Percentiles rank a stretch among this genome's conserved stretches.
Conservation (phyloP, 2,329 filamentous ascomycete genomes). For the Fusarium duplospermum region DNA sequence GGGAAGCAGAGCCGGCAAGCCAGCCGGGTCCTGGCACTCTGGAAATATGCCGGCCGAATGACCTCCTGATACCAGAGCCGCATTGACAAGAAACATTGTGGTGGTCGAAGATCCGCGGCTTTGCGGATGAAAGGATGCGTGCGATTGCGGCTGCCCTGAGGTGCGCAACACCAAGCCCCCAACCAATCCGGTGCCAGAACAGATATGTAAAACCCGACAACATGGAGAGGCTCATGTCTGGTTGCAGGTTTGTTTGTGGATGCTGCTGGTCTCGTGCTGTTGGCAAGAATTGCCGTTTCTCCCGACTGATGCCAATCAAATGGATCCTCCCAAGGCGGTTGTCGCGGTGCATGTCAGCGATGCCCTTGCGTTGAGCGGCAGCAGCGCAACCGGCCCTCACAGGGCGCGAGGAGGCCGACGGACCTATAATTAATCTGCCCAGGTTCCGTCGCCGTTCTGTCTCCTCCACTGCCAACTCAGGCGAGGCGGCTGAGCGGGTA, state of each 20-base stretch:
- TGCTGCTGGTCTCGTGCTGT: constrained; percentile 12
- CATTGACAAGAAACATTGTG: not conserved
- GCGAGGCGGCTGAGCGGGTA: constrained; percentile 34
- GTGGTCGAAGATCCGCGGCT: constrained; percentile 9
- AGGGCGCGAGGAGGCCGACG: constrained; percentile 18
- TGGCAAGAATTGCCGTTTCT: constrained; percentile 32
- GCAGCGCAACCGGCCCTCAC: constrained; percentile 9
- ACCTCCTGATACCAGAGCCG: constrained; percentile 16
- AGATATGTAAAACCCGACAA: not conserved
- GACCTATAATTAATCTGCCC: constrained; percentile 41
- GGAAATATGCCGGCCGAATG: constrained; percentile 17
- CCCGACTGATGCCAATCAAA: constrained; percentile 36
- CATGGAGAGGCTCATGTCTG: constrained; percentile 11
- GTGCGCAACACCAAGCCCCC: not conserved
- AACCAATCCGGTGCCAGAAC: constrained; percentile 16
- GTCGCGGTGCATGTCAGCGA: constrained; percentile 32
- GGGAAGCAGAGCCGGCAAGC: constrained; percentile 16
- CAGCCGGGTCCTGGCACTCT: not conserved
- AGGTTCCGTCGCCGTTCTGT: constrained; percentile 26
- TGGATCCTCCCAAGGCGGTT: constrained; percentile 15
- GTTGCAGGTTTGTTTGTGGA: constrained; percentile 12
- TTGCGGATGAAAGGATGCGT: constrained; percentile 29
- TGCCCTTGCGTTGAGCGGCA: constrained; percentile 23
- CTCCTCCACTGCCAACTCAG: constrained; percentile 30
- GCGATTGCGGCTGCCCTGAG: constrained; percentile 16